Conservation (phyloP, 768 basidiomycete species). For the Lactarius indigo region DNA sequence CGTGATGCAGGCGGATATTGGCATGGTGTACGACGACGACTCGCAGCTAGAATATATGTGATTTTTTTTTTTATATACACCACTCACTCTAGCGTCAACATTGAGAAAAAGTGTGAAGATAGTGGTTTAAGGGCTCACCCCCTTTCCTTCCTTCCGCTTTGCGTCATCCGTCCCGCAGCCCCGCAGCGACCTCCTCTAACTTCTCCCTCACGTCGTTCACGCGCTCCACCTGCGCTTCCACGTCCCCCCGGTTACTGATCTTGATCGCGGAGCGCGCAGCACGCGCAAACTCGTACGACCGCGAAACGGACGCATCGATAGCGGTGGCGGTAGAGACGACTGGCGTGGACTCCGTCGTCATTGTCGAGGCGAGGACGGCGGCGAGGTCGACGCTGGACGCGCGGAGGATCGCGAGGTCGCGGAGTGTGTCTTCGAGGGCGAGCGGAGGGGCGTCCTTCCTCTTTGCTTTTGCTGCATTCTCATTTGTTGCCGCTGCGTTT, state of each 20-base stretch:
- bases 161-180: slow-evolving; percentile 26
- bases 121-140: too few relatives aligned
- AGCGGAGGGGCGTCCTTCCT: slow-evolving; percentile 40
- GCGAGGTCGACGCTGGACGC: slow-evolving; percentile 49
- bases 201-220: slow-evolving; percentile 55
- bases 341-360: neutral
- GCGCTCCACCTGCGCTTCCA: slow-evolving; percentile 48
- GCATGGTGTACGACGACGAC: neutral
- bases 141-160: too few relatives aligned
- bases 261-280: slow-evolving; percentile 57
- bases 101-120: too few relatives aligned
- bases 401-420: slow-evolving; percentile 69
- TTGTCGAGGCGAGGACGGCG: slow-evolving; percentile 27
- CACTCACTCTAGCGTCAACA: too few relatives aligned
- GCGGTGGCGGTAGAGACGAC: neutral
- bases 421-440: slow-evolving; percentile 55
- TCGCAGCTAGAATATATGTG: slow-evolving; percentile 1
- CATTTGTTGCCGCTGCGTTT: neutral
- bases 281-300: slow-evolving; percentile 57
- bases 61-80: neutral
- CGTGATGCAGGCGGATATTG: neutral
- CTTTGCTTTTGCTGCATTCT: neutral
- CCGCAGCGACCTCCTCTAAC: slow-evolving; percentile 49
- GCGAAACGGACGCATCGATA: slow-evolving; percentile 41
- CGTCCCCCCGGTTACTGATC: slow-evolving; percentile 48